Conservation (phyloP, 257 asterid species). For the Ligustrum vulgare region DNA sequence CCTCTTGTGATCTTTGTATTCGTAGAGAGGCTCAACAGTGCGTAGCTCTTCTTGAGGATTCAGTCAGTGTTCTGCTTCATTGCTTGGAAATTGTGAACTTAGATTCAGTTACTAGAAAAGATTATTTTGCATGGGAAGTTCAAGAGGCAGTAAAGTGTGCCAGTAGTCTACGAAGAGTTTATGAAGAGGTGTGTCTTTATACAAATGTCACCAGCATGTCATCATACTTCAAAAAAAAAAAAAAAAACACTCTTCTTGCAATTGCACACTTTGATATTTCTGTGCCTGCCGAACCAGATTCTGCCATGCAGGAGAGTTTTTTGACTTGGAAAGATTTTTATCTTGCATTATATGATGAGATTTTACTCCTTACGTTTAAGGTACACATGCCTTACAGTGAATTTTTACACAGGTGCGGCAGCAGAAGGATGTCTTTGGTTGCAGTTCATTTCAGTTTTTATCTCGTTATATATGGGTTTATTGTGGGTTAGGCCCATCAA, state of each 20-base stretch:
- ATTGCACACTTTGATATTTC: neutral
- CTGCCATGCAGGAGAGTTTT: neutral
- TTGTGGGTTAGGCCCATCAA: constrained; percentile 77
- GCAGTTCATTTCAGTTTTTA: constrained; percentile 57
- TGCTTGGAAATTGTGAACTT: constrained; percentile 65
- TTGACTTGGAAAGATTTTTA: neutral
- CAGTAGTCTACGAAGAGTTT: constrained; percentile 75
- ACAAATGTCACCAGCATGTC: constrained; percentile 6
- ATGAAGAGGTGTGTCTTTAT: constrained; percentile 72
- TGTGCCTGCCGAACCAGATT: constrained; percentile 7
- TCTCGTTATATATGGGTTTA: constrained; percentile 76
- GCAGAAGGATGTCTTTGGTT: constrained; percentile 73
- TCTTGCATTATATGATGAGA: neutral
- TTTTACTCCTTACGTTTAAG: neutral
- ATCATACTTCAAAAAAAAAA: neutral
- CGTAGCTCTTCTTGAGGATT: constrained; percentile 71
- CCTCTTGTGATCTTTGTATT: constrained; percentile 12
- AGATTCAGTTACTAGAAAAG: constrained; percentile 33
- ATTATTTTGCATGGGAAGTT: constrained; percentile 56
- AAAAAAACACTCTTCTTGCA: neutral
- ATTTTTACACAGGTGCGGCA: constrained; percentile 60
- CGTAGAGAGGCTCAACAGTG: constrained; percentile 63
- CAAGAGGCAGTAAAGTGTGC: constrained; percentile 82
- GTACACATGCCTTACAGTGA: constrained; percentile 5
- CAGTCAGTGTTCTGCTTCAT: constrained; percentile 73